Evolutionary conservation across 2,329 filamentous ascomycete species (phyloP).

Genomic region (Monosporascus sp.): DNA sequence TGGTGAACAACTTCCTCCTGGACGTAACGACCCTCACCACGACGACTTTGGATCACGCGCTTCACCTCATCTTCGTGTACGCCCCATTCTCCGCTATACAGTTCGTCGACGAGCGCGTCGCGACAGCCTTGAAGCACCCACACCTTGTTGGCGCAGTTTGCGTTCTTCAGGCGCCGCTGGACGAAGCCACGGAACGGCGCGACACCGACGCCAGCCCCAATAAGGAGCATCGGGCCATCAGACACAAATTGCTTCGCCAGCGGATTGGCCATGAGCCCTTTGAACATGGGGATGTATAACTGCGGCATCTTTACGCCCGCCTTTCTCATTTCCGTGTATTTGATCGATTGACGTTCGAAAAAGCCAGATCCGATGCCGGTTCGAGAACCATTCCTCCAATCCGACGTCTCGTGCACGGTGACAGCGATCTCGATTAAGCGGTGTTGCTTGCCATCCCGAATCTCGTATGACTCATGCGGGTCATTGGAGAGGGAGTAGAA

Average conservation of each 20-base stretch:
- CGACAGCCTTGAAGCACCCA: constrained; percentile 31
- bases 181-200: constrained; percentile 98
- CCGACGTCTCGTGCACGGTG: constrained; percentile 78
- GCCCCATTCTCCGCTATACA: constrained; percentile 95
- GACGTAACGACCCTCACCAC: constrained; percentile 81
- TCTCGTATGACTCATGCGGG: constrained; percentile 69
- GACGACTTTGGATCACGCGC: constrained; percentile 70
- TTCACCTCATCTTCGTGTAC: constrained; percentile 85
- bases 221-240: constrained; percentile 95
- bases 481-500: constrained; percentile 99
- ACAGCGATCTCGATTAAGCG: constrained; percentile 95
- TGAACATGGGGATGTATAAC: constrained; percentile 91
- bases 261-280: constrained; percentile 95
- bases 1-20: constrained; percentile 91
- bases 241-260: constrained; percentile 85
- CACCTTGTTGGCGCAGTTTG: constrained; percentile 31
- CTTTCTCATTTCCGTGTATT: constrained; percentile 63
- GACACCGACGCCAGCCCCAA: constrained; percentile 93
- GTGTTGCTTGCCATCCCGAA: constrained; percentile 63
- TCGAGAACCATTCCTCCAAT: constrained; percentile 68
- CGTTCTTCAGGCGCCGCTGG: constrained; percentile 54
- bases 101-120: constrained; percentile 88
- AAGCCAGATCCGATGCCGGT: constrained; percentile 90
- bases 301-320: constrained; percentile 52
- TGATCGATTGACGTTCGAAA: constrained; percentile 77